Conservation (phyloP, 1,284 basidiomycete species). For the Ustilago lituana region DNA sequence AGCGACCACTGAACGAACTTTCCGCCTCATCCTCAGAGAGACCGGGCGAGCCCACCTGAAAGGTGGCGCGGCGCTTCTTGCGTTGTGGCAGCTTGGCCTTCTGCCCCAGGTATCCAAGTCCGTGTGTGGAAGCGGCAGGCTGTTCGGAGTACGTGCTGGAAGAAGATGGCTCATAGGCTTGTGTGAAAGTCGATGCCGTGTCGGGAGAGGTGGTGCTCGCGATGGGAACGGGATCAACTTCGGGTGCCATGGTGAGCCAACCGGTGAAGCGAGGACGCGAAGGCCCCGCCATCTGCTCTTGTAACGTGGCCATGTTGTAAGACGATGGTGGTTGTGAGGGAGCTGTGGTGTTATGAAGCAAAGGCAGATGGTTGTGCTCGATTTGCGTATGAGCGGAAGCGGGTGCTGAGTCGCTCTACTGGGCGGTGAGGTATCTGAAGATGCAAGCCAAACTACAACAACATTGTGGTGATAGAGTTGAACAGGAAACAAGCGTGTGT, state of each 20-base stretch:
- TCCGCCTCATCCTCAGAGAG: conserved; percentile 34
- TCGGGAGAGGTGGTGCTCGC: neutral
- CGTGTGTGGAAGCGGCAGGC: conserved; percentile 28
- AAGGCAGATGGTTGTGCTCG: no score
- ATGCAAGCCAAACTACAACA: no score
- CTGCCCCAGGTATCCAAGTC: conserved; percentile 33
- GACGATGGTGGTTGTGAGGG: no score
- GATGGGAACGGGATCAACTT: conserved; percentile 28
- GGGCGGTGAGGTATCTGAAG: no score
- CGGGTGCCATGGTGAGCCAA: conserved; percentile 60
- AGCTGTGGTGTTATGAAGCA: no score
- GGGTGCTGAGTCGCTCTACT: no score
- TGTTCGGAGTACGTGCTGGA: conserved; percentile 6
- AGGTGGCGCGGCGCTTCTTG: conserved; percentile 36
- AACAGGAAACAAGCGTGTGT: no score
- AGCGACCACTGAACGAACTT: conserved; percentile 11
- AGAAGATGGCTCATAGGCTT: neutral
- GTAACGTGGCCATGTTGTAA: conserved; percentile 18
- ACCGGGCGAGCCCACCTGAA: conserved; percentile 47
- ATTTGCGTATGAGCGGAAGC: no score
- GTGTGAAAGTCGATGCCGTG: neutral
- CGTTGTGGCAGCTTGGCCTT: conserved; percentile 28
- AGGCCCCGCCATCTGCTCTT: conserved; percentile 38
- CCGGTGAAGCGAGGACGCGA: conserved; percentile 49
- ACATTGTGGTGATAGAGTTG: no score